Evolutionary conservation across 78 protist species (phyloP), one percentile per base, ranked within the genome.

Genomic region (Pelomyxa schiedti): DNA sequence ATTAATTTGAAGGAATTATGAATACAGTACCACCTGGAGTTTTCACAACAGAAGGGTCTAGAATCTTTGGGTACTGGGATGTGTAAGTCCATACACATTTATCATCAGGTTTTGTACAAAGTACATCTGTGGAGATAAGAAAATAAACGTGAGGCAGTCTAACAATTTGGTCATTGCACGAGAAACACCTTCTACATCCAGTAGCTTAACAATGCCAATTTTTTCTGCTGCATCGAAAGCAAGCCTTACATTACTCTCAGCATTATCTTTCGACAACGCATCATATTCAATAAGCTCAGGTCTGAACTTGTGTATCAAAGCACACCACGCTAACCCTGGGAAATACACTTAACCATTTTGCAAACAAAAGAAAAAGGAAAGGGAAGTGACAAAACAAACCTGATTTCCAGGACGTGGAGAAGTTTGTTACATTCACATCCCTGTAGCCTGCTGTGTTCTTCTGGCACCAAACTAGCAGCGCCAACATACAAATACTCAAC

Each of bases 161-260:
- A n/a, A n/a, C n/a, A n/a, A n/a, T n/a, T n/a, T n/a, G n/a, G n/a
- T n/a, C n/a, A n/a, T n/a, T n/a, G n/a, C n/a, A n/a, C n/a, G n/a
- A 16, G 58, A 47, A 80, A 86, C 79, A 81, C 86, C 94, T 5
- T 73, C 73, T 29, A 77, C 90, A 39, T 90, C 94, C 29, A 90
- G 39, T 78, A 90, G 81, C 65, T 68, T 69, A 37, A 91, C 87
- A 67, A 90, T 87, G 74, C 80, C 94, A 1, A 90, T 29, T 65
- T 52, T 69, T 66, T 90, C 94, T 36, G 91, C 92, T 8, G 87
- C 66, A 53, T 82, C 86, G 58, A 90, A 90, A 4, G 94, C 94
- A 39, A 41, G 68, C 66, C 76, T 73, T 6, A 90, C 40, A 81
- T 84, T 90, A 38, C 72, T 79, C 65, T 72, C 77, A 42, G 71